Evolutionary conservation across 768 basidiomycete genomes (phyloP), one percentile per base, ranked within the genome.

Genomic region (Amyloporia xantha): DNA sequence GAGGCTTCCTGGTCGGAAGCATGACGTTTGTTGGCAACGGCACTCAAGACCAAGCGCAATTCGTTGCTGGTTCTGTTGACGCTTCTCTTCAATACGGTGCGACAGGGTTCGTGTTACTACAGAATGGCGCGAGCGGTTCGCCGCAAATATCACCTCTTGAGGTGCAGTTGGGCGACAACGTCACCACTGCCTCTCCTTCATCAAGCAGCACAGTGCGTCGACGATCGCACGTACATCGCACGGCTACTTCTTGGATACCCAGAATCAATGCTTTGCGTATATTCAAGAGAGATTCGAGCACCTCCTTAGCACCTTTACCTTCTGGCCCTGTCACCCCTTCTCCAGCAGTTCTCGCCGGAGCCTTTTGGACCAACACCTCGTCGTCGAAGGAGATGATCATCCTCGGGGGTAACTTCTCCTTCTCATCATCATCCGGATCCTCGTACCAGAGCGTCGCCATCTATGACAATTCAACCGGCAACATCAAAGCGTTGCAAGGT

Each of bases 341-440:
- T 1, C 91, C 92, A 0, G 82, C 90, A 15, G 80, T 97, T 51
- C 72, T 96, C 47, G 77, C 90, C 0, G 95, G 91, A 26, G 77
- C 79, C 2, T 97, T 92, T 71, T 97, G 91, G 90, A 86, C 79
- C 5, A 96, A 97, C 61, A 72, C 72, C 30, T 77, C 84, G 1
- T 80, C 80, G 2, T 69, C 69, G 9, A 73, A 77, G 39, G 79
- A 88, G 48, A 66, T 91, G 17, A 79, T 81, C 37, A 79, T 97
- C 53, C 71, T 97, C 41, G 95, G 93, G 26, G 95, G 95, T 28
- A 92, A 93, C 64, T 99, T 97, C 63, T 78, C 86, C 1, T 82
- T 82, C 60, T 51, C 71, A 5, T 53, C 68, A 2, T 69, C 69
- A 5, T 61, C 65, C 5, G 67, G 72, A 1, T 53, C 65, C 15